A percentile compares a stretch with the other conserved stretches of the same genome.
Evolutionary conservation across 1,139 yeast species (phyloP).

Genomic region (Suhomyces taliae): DNA sequence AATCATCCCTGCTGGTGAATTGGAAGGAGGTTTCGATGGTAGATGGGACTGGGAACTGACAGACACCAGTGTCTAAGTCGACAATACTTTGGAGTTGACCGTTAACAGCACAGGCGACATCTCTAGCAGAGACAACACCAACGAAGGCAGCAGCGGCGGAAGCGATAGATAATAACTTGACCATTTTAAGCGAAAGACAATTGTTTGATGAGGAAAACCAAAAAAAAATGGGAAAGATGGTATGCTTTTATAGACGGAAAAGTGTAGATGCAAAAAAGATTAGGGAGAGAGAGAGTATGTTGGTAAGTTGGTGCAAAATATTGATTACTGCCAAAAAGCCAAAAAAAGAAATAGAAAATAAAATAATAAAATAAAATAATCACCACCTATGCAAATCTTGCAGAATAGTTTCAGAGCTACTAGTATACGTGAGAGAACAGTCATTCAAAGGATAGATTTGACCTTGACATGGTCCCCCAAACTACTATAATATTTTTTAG

Average conservation of each 20-base stretch:
- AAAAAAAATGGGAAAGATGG: background rate
- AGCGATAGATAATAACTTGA: slow-evolving; percentile 16
- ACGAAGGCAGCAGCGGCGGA: slow-evolving; percentile 22
- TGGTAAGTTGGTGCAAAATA: background rate
- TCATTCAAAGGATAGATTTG: background rate
- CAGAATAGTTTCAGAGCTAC: too few relatives aligned
- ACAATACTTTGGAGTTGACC: slow-evolving; percentile 36
- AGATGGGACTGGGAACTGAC: slow-evolving; percentile 40
- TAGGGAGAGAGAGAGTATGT: background rate
- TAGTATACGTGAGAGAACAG: background rate
- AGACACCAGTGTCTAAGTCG: slow-evolving; percentile 43
- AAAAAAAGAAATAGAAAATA: too few relatives aligned
- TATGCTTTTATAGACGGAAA: slow-evolving; percentile 1
- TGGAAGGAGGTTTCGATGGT: slow-evolving; percentile 27
- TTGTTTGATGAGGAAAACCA: background rate
- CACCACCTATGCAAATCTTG: too few relatives aligned
- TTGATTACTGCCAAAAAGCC: background rate
- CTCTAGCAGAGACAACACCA: slow-evolving; percentile 25
- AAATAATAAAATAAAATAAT: too few relatives aligned
- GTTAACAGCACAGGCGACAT: slow-evolving; percentile 41
- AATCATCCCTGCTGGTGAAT: slow-evolving; percentile 32
- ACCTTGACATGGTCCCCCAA: background rate
- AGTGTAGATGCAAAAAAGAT: background rate
- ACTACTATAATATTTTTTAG: background rate
- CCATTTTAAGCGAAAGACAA: slow-evolving; percentile 16